phyloP scores from a whole-genome alignment of 495 filamentous ascomycete genomes.

The Aspergillus leporis region DNA sequence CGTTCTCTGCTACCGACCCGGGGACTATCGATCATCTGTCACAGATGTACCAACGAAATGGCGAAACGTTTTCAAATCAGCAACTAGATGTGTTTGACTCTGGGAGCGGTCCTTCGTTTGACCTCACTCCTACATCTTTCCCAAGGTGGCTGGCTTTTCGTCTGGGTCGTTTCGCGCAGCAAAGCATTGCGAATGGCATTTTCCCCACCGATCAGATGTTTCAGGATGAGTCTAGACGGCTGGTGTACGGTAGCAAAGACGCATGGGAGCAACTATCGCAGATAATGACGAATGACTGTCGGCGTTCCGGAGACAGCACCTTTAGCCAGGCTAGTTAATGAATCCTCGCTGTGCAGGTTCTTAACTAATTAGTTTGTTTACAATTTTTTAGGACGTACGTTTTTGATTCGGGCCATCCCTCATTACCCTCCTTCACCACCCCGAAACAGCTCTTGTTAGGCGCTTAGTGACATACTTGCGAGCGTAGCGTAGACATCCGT shows the following conservation, averaged over 20 bases:
- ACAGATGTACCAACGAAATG: not conserved
- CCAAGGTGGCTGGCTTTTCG: not conserved
- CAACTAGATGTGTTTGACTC: not conserved
- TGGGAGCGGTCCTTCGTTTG: not conserved
- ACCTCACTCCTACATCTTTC: not conserved
- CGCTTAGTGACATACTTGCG: too few species aligned
- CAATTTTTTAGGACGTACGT: too few species aligned
- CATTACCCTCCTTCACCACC: too few species aligned
- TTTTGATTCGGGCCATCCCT: too few species aligned
- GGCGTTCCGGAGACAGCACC: not conserved
- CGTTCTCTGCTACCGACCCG: not conserved
- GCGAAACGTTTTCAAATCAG: not conserved
- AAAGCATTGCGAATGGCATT: not conserved
- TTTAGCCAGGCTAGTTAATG: not conserved
- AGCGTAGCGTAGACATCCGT: too few species aligned
- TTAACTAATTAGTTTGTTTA: too few species aligned
- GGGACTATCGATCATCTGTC: not conserved
- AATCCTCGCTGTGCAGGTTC: too few species aligned
- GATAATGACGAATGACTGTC: not conserved
- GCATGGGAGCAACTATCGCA: not conserved
- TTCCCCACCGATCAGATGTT: not conserved
- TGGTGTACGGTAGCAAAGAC: not conserved
- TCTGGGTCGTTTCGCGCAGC: not conserved
- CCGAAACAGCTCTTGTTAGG: too few species aligned
- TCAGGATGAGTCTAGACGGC: not conserved